A percentile compares a stretch with the other conserved stretches of the same genome.
These are phyloP conservation scores for Globisporangium cystogenes DNA, from an alignment of 352 stramenopile species.

Conservation along the genomic window DNA sequence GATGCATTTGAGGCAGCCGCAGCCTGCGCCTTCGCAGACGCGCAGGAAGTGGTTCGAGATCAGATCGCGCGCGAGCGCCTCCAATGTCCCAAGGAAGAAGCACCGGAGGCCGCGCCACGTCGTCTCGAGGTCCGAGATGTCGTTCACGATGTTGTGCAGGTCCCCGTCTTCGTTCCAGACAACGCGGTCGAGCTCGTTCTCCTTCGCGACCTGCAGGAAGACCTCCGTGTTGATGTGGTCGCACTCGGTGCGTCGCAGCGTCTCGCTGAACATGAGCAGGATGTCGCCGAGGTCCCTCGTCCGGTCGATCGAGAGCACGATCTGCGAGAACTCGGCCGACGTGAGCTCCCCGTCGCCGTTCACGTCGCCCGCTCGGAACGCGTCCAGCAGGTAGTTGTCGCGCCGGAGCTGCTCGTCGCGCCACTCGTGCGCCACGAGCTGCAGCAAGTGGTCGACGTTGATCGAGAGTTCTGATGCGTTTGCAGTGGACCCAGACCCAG, in stretches of 20 bases:
- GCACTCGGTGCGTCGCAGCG: slow-evolving; percentile 52
- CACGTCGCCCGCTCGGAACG: slow-evolving; percentile 72
- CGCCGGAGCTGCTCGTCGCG: slow-evolving; percentile 58
- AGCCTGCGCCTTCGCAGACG: slow-evolving; percentile 64
- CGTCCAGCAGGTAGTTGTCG: slow-evolving; percentile 57
- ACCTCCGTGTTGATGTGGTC: slow-evolving; percentile 48
- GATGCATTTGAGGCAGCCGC: slow-evolving; percentile 78
- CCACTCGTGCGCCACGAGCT: slow-evolving; percentile 65
- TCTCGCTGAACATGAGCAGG: slow-evolving; percentile 80
- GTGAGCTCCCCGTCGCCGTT: slow-evolving; percentile 77
- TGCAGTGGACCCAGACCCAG: background rate
- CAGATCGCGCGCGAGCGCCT: slow-evolving; percentile 50
- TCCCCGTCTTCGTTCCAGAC: slow-evolving; percentile 70
- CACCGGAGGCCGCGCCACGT: slow-evolving; percentile 48
- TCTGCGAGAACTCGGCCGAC: slow-evolving; percentile 72
- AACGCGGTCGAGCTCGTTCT: slow-evolving; percentile 65
- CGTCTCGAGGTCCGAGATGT: slow-evolving; percentile 46
- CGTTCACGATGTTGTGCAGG: slow-evolving; percentile 62
- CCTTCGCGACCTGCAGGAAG: slow-evolving; percentile 70
- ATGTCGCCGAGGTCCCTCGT: slow-evolving; percentile 58
- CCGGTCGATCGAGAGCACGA: slow-evolving; percentile 73
- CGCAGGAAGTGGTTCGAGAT: slow-evolving; percentile 46
- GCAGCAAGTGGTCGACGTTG: slow-evolving; percentile 71
- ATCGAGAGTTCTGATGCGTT: slow-evolving; percentile 22
- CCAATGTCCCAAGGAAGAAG: slow-evolving; percentile 72